phyloP scores from a whole-genome alignment of 768 basidiomycete species.

The Boletus bicolor region DNA sequence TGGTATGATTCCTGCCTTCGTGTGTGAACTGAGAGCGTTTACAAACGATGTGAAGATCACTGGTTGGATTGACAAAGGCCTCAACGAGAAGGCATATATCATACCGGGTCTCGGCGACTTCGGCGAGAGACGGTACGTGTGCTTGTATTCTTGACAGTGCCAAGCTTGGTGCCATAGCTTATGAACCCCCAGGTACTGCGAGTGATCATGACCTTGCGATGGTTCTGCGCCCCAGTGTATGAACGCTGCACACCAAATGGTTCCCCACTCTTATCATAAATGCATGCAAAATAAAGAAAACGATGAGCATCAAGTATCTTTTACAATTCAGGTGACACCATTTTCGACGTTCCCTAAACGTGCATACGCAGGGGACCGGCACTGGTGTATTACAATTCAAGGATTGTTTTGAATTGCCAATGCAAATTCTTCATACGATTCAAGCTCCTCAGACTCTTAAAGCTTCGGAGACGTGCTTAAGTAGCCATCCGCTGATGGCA shows the following conservation, averaged over 20 bases:
- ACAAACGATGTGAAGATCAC: slow-evolving; percentile 59
- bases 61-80: slow-evolving; percentile 91
- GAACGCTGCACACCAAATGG: background rate
- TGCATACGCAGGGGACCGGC: background rate
- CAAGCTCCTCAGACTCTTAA: background rate
- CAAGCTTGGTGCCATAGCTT: background rate
- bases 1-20: slow-evolving; percentile 48
- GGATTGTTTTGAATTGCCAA: background rate
- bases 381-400: background rate
- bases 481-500: slow-evolving; percentile 8
- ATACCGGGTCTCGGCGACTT: slow-evolving; percentile 97
- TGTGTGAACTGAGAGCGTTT: background rate
- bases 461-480: slow-evolving; percentile 2
- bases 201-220: slow-evolving; percentile 5
- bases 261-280: background rate
- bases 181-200: slow-evolving; percentile 19
- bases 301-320: background rate
- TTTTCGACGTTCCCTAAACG: background rate
- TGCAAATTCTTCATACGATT: background rate
- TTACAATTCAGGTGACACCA: background rate
- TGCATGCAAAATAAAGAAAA: background rate
- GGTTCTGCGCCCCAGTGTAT: background rate
- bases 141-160: background rate
- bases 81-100: slow-evolving; percentile 89
- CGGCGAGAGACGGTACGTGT: slow-evolving; percentile 74